Base-by-base conservation (phyloP, 2,329 filamentous ascomycete species). In the Dothideomycetes sp. region DNA sequence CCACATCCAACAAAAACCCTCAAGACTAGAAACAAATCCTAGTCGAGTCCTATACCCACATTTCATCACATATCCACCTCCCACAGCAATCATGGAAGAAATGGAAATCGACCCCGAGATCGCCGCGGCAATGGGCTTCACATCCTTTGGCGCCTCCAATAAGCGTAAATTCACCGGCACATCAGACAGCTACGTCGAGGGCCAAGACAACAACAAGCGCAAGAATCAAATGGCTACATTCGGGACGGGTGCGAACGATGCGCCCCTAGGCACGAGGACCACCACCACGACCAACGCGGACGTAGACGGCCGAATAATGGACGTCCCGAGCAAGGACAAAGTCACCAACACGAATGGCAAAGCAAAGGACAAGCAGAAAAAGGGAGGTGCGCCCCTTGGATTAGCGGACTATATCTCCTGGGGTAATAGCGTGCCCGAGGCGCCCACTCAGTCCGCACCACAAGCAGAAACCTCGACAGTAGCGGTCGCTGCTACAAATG, bases 121-220 rank as follows among this genome's bases (percentile, higher is more conserved):
- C 57, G 77, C 78, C 16, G 72, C 73, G 31, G 70, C 73, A 34
- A 81, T 87, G 77, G 83, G 83, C 46, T 87, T 87, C 59, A 72
- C 77, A 7, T 71, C 74, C 42, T 88, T 88, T 53, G 81, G 81
- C 48, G 65, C 72, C 48, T 62, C 59, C 3, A 67, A 68, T 32
- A 84, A 82, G 57, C 82, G 81, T 56, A 79, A 79, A 52, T 80
- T 75, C 58, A 77, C 82, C 51, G 65, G 66, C 19, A n/a, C n/a
- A n/a, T n/a, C n/a, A n/a, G 61, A 65, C 14, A 70, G 70, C 29
- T 66, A 69, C 41, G 58, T 70, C 33, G 59, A 61, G 38, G 56
- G 53, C 12, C 54, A 48, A 40, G 51, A 48, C 31, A 52, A 50
- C n/a, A 47, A 48, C 30, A 43, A 43, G 11, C 47, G 50, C 32